Evolutionary conservation across 2,329 filamentous ascomycete genomes (phyloP).

Genomic region (Blastomyces silverae): DNA sequence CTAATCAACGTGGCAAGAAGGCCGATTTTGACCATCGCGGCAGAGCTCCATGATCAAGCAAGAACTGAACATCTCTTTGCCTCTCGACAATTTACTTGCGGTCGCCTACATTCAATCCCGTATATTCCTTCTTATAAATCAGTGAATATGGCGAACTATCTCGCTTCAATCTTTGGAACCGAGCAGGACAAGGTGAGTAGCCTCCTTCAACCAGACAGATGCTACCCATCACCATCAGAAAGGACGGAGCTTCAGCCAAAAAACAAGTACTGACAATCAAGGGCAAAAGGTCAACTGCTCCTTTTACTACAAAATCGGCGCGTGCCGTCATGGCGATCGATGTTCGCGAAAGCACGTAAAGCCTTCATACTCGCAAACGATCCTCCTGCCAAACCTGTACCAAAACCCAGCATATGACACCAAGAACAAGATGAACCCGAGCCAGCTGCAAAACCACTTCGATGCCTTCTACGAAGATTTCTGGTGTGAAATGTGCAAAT

Average conservation of each 20-base stretch:
- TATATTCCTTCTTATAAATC: neutral
- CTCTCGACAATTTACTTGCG: neutral
- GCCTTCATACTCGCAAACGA: constrained; percentile 94
- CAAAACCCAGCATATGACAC: constrained; percentile 97
- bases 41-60: neutral
- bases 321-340: constrained; percentile 95
- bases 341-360: constrained; percentile 99
- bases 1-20: neutral
- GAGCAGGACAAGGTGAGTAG: constrained; percentile 76
- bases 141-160: constrained; percentile 80
- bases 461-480: constrained; percentile 99
- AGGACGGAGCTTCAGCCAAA: constrained; percentile 11
- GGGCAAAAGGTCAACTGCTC: constrained; percentile 72
- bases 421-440: constrained; percentile 93
- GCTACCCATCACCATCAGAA: constrained; percentile 19
- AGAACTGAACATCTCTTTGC: neutral
- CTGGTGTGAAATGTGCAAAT: constrained; percentile 99
- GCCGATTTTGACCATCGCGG: neutral
- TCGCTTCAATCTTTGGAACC: constrained; percentile 98
- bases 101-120: neutral
- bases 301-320: constrained; percentile 99
- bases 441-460: constrained; percentile 97
- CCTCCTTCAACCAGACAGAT: neutral
- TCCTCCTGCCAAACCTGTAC: constrained; percentile 97
- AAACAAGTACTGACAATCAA: constrained; percentile 2